These are phyloP conservation scores for Penicillium macrosclerotiorum DNA, from an alignment of 495 filamentous ascomycete genomes.

Conservation along the genomic window DNA sequence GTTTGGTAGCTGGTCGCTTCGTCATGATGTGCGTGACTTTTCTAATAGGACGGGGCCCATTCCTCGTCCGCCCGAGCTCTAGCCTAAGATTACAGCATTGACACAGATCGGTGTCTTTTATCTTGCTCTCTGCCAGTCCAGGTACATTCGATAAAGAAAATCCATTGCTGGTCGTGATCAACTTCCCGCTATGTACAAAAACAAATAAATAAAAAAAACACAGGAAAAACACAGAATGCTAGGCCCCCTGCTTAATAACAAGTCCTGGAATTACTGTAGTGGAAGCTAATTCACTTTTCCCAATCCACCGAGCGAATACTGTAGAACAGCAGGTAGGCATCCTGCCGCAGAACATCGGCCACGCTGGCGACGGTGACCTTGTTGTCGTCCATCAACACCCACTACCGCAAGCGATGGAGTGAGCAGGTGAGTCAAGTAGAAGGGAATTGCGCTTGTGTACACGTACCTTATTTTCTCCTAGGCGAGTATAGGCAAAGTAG, in stretches of 20 bases:
- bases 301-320: constrained; percentile 58
- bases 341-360: constrained; percentile 72
- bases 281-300: no score
- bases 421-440: no score
- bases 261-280: no score
- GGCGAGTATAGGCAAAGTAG: constrained; percentile 81
- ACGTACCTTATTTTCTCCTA: constrained; percentile 67
- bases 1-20: no score
- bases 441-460: background rate
- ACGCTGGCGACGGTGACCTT: constrained; percentile 77
- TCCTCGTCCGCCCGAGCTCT: no score
- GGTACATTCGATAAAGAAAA: constrained; percentile 1
- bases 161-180: constrained; percentile 1
- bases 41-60: no score
- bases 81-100: no score
- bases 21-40: no score
- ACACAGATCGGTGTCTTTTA: no score
- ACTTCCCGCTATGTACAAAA: constrained; percentile 10
- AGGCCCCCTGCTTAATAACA: background rate
- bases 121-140: no score
- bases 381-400: constrained; percentile 91
- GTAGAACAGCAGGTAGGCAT: constrained; percentile 89
- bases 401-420: constrained; percentile 50
- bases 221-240: background rate
- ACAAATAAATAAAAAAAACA: no score